These are phyloP conservation scores for Gastrolobium villosum DNA, from an alignment of 306 rosid species.

Conservation along the genomic window DNA sequence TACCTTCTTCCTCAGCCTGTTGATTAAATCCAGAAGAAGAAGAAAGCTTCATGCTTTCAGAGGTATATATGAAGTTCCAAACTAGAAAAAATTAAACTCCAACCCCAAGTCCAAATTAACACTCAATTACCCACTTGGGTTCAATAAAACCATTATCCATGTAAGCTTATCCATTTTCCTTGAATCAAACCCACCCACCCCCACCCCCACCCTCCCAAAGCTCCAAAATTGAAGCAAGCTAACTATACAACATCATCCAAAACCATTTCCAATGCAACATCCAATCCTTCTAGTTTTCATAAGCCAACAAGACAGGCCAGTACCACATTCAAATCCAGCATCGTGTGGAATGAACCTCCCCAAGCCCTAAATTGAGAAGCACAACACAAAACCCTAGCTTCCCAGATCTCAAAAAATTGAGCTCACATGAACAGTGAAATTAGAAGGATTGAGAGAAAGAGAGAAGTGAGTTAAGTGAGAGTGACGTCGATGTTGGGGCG, in stretches of 20 bases:
- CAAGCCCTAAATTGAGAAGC: constrained; percentile 40
- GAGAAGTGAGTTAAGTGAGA: constrained; percentile 42
- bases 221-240: constrained; percentile 41
- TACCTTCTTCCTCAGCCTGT: constrained; percentile 71
- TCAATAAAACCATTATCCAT: constrained; percentile 25
- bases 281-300: constrained; percentile 61
- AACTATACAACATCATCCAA: constrained; percentile 59
- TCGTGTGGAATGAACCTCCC: neutral
- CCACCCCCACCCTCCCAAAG: neutral
- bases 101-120: constrained; percentile 45
- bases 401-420: constrained; percentile 57
- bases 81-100: constrained; percentile 37
- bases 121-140: constrained; percentile 29
- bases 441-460: constrained; percentile 17
- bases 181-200: constrained; percentile 41
- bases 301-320: constrained; percentile 42
- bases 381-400: constrained; percentile 56
- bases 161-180: constrained; percentile 24
- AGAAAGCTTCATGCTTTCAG: constrained; percentile 65
- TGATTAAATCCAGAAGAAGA: constrained; percentile 64
- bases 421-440: constrained; percentile 12
- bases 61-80: constrained; percentile 37
- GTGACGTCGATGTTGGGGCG: constrained; percentile 42
- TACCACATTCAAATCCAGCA: constrained; percentile 43
- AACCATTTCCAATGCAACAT: constrained; percentile 69